These are phyloP conservation scores for Deinandra increscens DNA, from an alignment of 129 eudicot species.

Conservation along the genomic window DNA sequence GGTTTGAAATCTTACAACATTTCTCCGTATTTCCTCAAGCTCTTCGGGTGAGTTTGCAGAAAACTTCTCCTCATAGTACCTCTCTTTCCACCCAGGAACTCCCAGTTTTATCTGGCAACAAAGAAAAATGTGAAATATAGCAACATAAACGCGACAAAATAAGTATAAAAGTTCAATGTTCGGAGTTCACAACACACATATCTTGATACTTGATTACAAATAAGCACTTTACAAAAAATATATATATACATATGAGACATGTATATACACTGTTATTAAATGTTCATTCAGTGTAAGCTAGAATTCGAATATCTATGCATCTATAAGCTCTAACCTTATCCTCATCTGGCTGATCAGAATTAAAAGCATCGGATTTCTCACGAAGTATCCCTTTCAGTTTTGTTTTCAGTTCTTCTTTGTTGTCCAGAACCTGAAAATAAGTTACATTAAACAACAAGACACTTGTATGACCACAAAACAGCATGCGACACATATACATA, in stretches of 20 bases:
- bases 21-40: slow-evolving; percentile 70
- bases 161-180: neutral
- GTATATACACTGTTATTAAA: neutral
- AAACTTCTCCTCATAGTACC: slow-evolving; percentile 96
- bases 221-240: slow-evolving; percentile 7
- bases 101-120: slow-evolving; percentile 73
- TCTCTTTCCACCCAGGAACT: slow-evolving; percentile 93
- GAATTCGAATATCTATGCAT: slow-evolving; percentile 1
- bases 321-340: slow-evolving; percentile 67
- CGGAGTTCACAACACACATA: neutral
- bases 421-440: slow-evolving; percentile 62
- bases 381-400: slow-evolving; percentile 80
- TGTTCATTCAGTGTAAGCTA: neutral
- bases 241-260: no score
- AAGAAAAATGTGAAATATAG: neutral
- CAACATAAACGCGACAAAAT: neutral
- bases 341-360: slow-evolving; percentile 64
- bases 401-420: slow-evolving; percentile 82
- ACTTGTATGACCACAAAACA: neutral
- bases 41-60: slow-evolving; percentile 68
- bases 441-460: neutral
- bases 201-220: neutral
- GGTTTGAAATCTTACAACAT: slow-evolving; percentile 62
- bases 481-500: neutral
- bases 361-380: slow-evolving; percentile 83